Conservation (phyloP, 306 rosid genomes). For the Cyamopsis tetragonoloba region DNA sequence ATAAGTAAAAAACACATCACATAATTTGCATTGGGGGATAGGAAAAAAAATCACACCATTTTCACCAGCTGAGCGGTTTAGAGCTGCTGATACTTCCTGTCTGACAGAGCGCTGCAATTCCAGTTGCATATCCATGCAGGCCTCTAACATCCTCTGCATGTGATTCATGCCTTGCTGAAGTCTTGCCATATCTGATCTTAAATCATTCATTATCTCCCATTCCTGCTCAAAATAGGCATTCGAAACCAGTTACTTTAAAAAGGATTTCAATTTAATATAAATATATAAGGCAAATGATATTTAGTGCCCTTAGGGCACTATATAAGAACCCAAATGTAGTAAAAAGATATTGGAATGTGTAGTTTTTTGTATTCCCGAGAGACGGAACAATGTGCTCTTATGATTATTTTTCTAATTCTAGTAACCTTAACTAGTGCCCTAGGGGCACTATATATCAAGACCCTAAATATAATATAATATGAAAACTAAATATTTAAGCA, state of each 20-base stretch:
- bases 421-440: too few relatives aligned
- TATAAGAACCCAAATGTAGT: too few relatives aligned
- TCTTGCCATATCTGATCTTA: conserved; percentile 91
- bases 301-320: too few relatives aligned
- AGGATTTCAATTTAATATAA: background rate
- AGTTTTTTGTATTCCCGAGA: too few relatives aligned
- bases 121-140: conserved; percentile 99
- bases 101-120: conserved; percentile 98
- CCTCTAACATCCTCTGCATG: conserved; percentile 99
- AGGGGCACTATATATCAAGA: too few relatives aligned
- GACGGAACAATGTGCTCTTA: too few relatives aligned
- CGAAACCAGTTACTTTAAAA: conserved; percentile 22
- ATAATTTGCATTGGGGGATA: background rate
- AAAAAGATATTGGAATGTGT: too few relatives aligned
- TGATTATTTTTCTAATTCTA: too few relatives aligned
- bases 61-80: conserved; percentile 84
- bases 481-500: background rate
- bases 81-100: conserved; percentile 98
- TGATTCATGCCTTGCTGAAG: conserved; percentile 99
- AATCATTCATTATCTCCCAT: conserved; percentile 96
- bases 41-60: conserved; percentile 43
- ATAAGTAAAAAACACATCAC: background rate
- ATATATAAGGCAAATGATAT: too few relatives aligned
- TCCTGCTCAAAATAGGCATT: conserved; percentile 54
- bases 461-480: background rate